Evolutionary conservation across 2,329 filamentous ascomycete species (phyloP), one percentile per base, ranked within the genome.

Genomic region (Stemphylium lycopersici): DNA sequence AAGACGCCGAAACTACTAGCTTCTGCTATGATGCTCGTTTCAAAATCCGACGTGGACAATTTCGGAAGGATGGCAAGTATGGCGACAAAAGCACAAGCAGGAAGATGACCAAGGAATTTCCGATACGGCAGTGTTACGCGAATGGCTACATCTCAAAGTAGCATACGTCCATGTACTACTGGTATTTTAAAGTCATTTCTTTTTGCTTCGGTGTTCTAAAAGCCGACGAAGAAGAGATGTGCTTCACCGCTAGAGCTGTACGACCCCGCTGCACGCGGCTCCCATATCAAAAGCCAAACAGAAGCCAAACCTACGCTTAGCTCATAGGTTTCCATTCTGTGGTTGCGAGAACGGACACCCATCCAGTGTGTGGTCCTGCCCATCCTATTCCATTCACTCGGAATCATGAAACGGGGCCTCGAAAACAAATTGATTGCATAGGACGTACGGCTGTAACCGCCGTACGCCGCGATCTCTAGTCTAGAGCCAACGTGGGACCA

Each of bases 241-340:
- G 48, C 48, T 57, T 67, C 68, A 72, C 71, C 70, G 68, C 71
- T 63, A 65, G 62, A 67, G 57, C 53, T 71, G 68, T 72, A 64
- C 65, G 44, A 71, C 69, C 45, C 58, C 47, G 42, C 36, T 44
- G 61, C 55, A 56, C 55, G 61, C 56, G 61, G 60, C 60, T 58
- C 52, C 52, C 47, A 51, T 44, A 39, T 38, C 34, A 41, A 48
- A 58, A 48, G 55, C 55, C 57, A 63, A 59, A 59, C 58, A 48
- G 56, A 60, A 52, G 48, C 33, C 52, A 56, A 56, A 47, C 53
- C 48, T 55, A 34, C 24, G 46, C 51, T 55, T 59, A 57, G 47
- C 31, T 24, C 38, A 22, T 29, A 39, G 37, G 47, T 48, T 32
- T 46, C 44, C 52, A 41, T 48, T 44, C 53, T 44, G 54, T 45